Conservation (phyloP, 805 yeast genomes). For the Starmerella davenportii region DNA sequence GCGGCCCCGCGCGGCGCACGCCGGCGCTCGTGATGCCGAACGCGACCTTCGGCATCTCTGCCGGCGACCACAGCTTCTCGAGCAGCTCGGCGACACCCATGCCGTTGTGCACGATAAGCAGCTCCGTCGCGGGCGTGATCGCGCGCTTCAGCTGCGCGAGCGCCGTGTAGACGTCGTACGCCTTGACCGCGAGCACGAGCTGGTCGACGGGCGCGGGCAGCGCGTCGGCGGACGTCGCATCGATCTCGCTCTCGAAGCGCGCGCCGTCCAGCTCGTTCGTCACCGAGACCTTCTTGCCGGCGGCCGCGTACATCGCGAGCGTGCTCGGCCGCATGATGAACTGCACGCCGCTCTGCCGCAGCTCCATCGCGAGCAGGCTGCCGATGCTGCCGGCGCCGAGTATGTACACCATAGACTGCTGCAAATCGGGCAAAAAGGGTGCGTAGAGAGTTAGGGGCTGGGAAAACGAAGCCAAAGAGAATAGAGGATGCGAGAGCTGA, state of each 20-base stretch:
- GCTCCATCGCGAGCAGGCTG: conserved; percentile 31
- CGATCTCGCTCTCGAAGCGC: conserved; percentile 15
- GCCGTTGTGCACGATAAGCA: conserved; percentile 70
- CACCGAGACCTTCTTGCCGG: conserved; percentile 5
- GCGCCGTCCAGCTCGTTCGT: conserved; percentile 24
- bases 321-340: conserved; percentile 30
- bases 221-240: conserved; percentile 10
- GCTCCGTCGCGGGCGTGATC: conserved; percentile 34
- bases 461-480: no score
- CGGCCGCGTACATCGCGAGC: conserved; percentile 26
- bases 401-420: conserved; percentile 19
- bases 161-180: conserved; percentile 54
- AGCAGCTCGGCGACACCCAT: conserved; percentile 51
- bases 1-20: conserved; percentile 34
- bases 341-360: conserved; percentile 25
- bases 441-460: no score
- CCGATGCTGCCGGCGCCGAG: conserved; percentile 42
- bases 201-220: conserved; percentile 28
- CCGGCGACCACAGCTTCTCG: conserved; percentile 32
- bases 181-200: conserved; percentile 62
- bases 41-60: conserved; percentile 37
- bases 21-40: conserved; percentile 80
- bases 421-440: no score
- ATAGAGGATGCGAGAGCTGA: no score
- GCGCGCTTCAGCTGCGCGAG: conserved; percentile 34